A percentile compares a stretch with the other conserved stretches of the same genome.
These are phyloP conservation scores for Dendrobium nobile DNA, from an alignment of 106 monocot species.

Conservation along the genomic window DNA sequence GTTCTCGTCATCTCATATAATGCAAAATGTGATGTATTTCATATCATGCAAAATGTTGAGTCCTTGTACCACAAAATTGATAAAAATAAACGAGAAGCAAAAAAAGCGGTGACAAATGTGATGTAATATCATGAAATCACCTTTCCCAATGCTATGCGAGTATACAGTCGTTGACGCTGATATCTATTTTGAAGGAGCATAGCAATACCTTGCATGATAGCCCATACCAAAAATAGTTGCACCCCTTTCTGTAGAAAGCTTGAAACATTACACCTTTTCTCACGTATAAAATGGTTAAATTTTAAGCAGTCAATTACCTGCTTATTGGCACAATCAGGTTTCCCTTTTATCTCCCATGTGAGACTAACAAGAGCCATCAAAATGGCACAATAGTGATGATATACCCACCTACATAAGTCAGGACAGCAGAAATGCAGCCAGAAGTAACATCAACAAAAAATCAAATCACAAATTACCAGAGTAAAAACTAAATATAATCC, in stretches of 20 bases:
- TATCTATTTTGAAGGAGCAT: slow-evolving; percentile 91
- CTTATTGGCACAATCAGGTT: slow-evolving; percentile 68
- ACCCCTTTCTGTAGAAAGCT: slow-evolving; percentile 61
- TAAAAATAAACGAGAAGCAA: background rate
- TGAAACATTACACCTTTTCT: slow-evolving; percentile 3
- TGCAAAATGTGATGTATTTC: no score
- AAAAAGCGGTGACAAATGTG: background rate
- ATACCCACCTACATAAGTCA: slow-evolving; percentile 71
- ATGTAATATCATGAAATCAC: slow-evolving; percentile 21
- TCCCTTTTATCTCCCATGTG: slow-evolving; percentile 98
- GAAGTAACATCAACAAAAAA: background rate
- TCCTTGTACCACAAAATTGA: background rate
- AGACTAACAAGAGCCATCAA: slow-evolving; percentile 80
- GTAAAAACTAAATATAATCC: no score
- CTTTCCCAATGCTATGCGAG: slow-evolving; percentile 91
- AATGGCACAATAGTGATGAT: slow-evolving; percentile 91
- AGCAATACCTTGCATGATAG: slow-evolving; percentile 84
- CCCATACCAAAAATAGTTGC: slow-evolving; percentile 65
- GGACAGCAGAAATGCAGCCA: slow-evolving; percentile 6
- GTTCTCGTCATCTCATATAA: no score
- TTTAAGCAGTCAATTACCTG: slow-evolving; percentile 47
- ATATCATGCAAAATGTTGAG: background rate
- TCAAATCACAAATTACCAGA: background rate
- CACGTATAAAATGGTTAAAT: background rate
- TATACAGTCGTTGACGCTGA: slow-evolving; percentile 81